Conservation (phyloP, 495 filamentous ascomycete species). For the Amniculicola lignicola region DNA sequence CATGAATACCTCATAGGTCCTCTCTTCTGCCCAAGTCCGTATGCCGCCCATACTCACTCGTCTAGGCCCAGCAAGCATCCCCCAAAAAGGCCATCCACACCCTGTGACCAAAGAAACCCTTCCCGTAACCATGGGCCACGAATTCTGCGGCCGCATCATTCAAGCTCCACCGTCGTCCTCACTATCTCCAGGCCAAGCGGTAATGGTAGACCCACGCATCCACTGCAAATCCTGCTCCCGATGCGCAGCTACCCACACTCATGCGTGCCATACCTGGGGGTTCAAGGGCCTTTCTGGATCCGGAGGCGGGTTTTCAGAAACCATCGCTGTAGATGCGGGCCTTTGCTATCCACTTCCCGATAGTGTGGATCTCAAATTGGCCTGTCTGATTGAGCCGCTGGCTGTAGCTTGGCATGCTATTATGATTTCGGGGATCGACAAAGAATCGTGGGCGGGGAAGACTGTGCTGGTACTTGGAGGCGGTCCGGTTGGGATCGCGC, state of each 20-base stretch:
- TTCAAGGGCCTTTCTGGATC: slow-evolving; percentile 35
- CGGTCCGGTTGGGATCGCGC: slow-evolving; percentile 36
- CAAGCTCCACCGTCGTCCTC: slow-evolving; percentile 21
- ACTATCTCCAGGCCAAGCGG: slow-evolving; percentile 28
- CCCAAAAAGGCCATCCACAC: slow-evolving; percentile 24
- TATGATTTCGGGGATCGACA: slow-evolving; percentile 3
- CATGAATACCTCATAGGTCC: slow-evolving; percentile 35
- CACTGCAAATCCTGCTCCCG: slow-evolving; percentile 24
- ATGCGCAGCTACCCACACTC: slow-evolving; percentile 17
- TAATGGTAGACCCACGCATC: slow-evolving; percentile 32
- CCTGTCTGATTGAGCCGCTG: slow-evolving; percentile 35
- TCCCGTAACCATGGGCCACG: slow-evolving; percentile 36
- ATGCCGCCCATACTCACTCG: not conserved
- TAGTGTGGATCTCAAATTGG: slow-evolving; percentile 23
- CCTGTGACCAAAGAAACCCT: slow-evolving; percentile 25
- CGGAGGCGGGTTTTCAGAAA: slow-evolving; percentile 32
- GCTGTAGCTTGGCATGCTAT: slow-evolving; percentile 36
- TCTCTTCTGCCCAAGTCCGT: not conserved
- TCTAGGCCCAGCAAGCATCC: slow-evolving; percentile 26
- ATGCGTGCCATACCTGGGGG: slow-evolving; percentile 29
- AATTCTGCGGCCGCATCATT: slow-evolving; percentile 34
- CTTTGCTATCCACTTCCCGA: slow-evolving; percentile 32
- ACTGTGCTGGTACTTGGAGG: slow-evolving; percentile 32
- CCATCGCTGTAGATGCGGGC: slow-evolving; percentile 25
- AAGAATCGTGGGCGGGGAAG: slow-evolving; percentile 10